Evolutionary conservation across 2,329 filamentous ascomycete genomes (phyloP), one percentile per base, ranked within the genome.

Genomic region (Fusarium mexicanum): DNA sequence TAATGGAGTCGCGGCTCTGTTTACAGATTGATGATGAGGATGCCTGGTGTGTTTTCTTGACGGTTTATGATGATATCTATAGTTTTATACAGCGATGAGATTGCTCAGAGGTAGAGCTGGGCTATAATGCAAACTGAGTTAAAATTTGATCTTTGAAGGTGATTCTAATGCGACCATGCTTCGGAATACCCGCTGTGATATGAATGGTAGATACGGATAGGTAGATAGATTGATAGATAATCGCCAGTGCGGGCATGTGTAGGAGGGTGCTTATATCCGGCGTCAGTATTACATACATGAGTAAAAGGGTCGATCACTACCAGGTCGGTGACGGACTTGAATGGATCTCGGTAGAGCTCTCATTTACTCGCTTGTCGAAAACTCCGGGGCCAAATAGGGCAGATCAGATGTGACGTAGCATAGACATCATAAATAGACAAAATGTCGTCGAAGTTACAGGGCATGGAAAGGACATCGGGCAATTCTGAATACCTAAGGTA

Each of bases 11-110:
- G 44, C 69, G 72, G 72, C 68, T 74, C 46, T 74, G 47, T 64
- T 72, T 72, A 72, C 72, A 75, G 72, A 75, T 74, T 75, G 72
- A 74, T 69, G 72, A 74, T 18, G 60, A 60, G 60, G 68, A 60
- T 43, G 58, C 44, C 46, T 48, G 38, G n/a, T 54, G 64, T 61
- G 43, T 60, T 35, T 47, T 58, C 20, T 68, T 41, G 41, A 46
- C 40, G 53, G 14, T 64, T 66, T 72, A 72, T 57, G 72, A 72
- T 69, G 59, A 72, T 53, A 44, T 60, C 26, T 47, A 54, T 71
- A 70, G 60, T 60, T 69, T 41, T 50, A 48, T 67, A 61, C 54
- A 71, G 67, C 35, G 47, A 38, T 26, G 40, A 20, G 33, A 35
- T 31, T 54, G 51, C 68, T 41, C 61, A 61, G 72, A 48, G 17